Evolutionary conservation across 208 protist genomes (phyloP).

Genomic region (Zelonia costaricensis): DNA sequence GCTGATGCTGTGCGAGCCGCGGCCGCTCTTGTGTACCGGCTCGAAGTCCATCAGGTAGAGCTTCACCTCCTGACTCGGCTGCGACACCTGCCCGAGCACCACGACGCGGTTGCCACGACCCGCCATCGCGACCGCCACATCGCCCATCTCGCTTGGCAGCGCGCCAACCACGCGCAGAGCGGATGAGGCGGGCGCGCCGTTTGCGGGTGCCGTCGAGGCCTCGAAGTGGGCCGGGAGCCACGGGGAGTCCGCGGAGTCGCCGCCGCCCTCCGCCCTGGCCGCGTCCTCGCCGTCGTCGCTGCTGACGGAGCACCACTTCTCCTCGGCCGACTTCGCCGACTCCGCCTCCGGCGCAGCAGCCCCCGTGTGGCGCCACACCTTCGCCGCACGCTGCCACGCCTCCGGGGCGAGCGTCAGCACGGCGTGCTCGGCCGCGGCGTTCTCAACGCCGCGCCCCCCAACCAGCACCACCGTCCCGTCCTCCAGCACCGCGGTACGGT

Average conservation of each 20-base stretch:
- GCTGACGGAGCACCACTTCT: conserved; percentile 17
- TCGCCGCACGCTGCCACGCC: conserved; percentile 9
- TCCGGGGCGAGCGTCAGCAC: conserved; percentile 27
- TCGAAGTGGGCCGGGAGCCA: conserved; percentile 26
- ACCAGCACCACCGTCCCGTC: conserved; percentile 69
- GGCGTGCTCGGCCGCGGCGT: conserved; percentile 17
- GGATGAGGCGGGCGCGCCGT: conserved; percentile 1
- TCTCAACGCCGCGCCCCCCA: conserved; percentile 42
- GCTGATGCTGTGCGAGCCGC: background rate
- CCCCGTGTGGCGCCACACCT: conserved; percentile 3
- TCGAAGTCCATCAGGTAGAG: conserved; percentile 45
- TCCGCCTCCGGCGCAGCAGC: background rate
- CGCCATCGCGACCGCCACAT: conserved; percentile 39
- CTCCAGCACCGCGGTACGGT: conserved; percentile 41
- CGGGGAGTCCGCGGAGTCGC: conserved; percentile 7
- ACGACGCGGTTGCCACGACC: conserved; percentile 29
- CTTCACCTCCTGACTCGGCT: conserved; percentile 29
- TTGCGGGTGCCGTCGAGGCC: background rate
- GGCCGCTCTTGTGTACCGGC: background rate
- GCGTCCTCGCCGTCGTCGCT: conserved; percentile 5
- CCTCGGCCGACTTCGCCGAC: background rate
- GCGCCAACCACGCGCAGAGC: conserved; percentile 10
- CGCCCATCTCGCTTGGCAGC: conserved; percentile 29
- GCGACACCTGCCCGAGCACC: conserved; percentile 37
- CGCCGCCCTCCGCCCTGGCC: background rate